Conservation (phyloP, 768 basidiomycete species). For the Pluteus cervinus region DNA sequence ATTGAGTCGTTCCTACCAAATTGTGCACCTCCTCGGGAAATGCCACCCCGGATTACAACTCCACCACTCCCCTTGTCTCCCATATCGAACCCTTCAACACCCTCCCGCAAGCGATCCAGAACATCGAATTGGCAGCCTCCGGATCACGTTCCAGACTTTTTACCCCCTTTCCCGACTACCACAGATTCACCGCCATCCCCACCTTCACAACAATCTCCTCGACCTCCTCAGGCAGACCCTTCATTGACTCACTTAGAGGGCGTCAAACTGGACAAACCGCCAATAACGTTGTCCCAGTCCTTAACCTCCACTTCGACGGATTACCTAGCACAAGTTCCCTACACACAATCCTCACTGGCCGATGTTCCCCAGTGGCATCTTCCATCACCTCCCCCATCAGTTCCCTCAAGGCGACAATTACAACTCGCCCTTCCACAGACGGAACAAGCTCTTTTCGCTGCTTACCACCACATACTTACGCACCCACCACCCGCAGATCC, state of each 20-base stretch:
- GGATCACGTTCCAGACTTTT: constrained; percentile 55
- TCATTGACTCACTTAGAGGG: constrained; percentile 24
- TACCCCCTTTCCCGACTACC: constrained; percentile 60
- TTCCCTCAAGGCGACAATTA: constrained; percentile 14
- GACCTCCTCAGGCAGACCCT: constrained; percentile 24
- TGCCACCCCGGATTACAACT: constrained; percentile 22
- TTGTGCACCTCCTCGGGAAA: constrained; percentile 12
- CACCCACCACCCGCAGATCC: constrained; percentile 51
- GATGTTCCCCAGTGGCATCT: constrained; percentile 66
- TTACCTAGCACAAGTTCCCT: constrained; percentile 67
- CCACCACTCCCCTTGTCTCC: constrained; percentile 49
- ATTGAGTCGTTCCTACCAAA: too few relatives aligned
- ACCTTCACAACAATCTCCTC: constrained; percentile 28
- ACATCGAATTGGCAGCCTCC: constrained; percentile 55
- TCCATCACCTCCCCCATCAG: constrained; percentile 32
- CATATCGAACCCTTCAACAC: constrained; percentile 51
- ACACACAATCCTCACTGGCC: constrained; percentile 66
- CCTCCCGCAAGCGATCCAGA: constrained; percentile 52
- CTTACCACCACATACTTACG: constrained; percentile 74
- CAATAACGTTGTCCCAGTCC: constrained; percentile 35
- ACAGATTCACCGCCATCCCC: constrained; percentile 24
- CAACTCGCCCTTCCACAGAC: constrained; percentile 46
- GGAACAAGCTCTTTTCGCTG: constrained; percentile 58
- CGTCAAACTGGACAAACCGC: constrained; percentile 28
- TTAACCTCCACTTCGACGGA: constrained; percentile 55